Percentiles rank a stretch among this genome's conserved stretches.
These are phyloP conservation scores for Xylaria sp. DNA, from an alignment of 2,329 filamentous ascomycete species.

Conservation along the genomic window DNA sequence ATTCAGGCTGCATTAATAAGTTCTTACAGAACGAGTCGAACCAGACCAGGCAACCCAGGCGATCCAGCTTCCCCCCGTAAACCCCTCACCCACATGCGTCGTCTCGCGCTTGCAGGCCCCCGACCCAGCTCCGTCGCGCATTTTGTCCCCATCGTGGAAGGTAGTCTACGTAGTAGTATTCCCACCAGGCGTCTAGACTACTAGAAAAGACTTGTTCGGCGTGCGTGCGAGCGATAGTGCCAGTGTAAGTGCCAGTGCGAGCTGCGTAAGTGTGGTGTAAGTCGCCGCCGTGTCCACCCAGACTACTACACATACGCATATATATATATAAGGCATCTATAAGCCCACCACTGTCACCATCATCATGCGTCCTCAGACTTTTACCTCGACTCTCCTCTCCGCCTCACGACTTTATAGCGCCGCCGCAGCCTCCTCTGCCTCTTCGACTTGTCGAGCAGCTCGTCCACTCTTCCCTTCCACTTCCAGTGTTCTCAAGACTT, in stretches of 20 bases:
- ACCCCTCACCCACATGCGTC: constrained; percentile 30
- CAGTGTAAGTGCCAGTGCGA: background rate
- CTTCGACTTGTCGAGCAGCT: constrained; percentile 36
- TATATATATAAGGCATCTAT: constrained; percentile 39
- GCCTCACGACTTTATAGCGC: constrained; percentile 38
- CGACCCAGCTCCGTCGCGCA: background rate
- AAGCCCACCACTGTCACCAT: constrained; percentile 20
- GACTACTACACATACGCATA: background rate
- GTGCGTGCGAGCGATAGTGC: background rate
- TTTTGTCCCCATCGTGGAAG: background rate
- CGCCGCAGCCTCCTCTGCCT: constrained; percentile 20
- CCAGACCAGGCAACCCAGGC: background rate
- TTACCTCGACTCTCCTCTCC: constrained; percentile 45
- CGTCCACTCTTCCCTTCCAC: constrained; percentile 14
- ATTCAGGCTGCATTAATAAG: constrained; percentile 40
- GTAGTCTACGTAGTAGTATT: background rate
- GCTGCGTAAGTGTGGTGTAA: background rate
- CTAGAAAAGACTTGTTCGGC: background rate
- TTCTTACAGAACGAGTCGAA: constrained; percentile 28
- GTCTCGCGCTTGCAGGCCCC: constrained; percentile 22
- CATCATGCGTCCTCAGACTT: constrained; percentile 46
- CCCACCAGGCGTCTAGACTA: constrained; percentile 13
- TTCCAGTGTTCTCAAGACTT: constrained; percentile 35
- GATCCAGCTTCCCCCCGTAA: background rate
- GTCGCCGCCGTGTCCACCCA: background rate